Evolutionary conservation across 83 land plant genomes (phyloP).

Genomic region (Larix sibirica): DNA sequence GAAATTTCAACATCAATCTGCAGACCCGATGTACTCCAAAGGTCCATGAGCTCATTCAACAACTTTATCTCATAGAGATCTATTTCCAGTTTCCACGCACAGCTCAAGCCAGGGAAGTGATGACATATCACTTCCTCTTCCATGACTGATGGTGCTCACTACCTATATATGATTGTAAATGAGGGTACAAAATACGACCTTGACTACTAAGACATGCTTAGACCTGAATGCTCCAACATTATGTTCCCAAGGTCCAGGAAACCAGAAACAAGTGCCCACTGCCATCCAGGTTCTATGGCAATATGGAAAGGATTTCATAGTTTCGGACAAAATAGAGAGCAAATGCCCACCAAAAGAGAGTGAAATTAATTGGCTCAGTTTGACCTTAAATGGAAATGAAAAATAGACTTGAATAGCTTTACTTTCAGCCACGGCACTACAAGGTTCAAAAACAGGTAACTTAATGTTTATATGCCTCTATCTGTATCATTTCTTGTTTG

Average conservation of each 20-base stretch:
- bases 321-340: background rate
- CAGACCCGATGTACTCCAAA: background rate
- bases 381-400: background rate
- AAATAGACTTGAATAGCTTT: background rate
- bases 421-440: background rate
- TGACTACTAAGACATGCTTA: background rate
- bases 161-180: background rate
- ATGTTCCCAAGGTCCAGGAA: background rate
- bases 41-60: background rate
- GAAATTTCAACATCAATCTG: background rate
- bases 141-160: background rate
- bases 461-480: background rate
- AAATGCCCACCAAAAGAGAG: background rate
- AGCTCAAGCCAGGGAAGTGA: background rate
- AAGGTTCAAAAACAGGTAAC: background rate
- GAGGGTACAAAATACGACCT: background rate
- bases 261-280: background rate
- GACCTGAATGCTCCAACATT: background rate
- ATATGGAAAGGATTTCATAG: background rate
- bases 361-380: background rate
- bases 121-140: background rate
- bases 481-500: background rate
- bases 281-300: background rate
- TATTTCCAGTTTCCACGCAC: background rate
- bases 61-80: background rate